Evolutionary conservation across 306 rosid species (phyloP).

Genomic region (Leucaena leucocephala): DNA sequence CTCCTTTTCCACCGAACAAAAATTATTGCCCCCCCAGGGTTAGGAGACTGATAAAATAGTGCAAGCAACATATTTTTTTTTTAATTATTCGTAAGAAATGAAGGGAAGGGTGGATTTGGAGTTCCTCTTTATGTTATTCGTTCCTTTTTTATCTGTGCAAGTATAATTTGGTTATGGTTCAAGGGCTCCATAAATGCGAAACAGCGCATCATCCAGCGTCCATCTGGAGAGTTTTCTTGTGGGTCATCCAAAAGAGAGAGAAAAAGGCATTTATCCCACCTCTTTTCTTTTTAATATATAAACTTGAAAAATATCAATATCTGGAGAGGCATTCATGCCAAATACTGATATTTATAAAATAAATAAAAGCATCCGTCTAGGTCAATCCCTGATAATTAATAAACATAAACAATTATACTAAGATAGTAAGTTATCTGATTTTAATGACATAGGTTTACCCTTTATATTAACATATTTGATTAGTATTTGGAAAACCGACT

Average conservation of each 20-base stretch:
- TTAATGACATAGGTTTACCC: too few relatives aligned
- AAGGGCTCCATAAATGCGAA: slow-evolving; percentile 44
- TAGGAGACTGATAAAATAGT: not conserved
- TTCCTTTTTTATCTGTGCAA: not conserved
- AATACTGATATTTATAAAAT: too few relatives aligned
- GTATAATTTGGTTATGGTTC: not conserved
- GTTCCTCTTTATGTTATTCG: not conserved
- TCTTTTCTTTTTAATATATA: too few relatives aligned
- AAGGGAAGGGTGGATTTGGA: not conserved
- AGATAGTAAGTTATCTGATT: too few relatives aligned
- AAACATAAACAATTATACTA: too few relatives aligned
- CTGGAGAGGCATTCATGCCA: too few relatives aligned
- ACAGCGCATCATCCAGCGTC: slow-evolving; percentile 52
- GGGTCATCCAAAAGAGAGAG: slow-evolving; percentile 30
- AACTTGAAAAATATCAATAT: too few relatives aligned
- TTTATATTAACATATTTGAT: too few relatives aligned
- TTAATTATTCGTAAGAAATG: not conserved
- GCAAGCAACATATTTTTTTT: too few relatives aligned
- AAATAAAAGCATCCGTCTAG: too few relatives aligned
- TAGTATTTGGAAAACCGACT: too few relatives aligned
- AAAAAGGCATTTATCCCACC: not conserved
- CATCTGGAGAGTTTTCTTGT: slow-evolving; percentile 36
- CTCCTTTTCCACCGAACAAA: not conserved
- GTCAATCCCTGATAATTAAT: too few relatives aligned
- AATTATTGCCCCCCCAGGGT: not conserved